A percentile compares a stretch with the other conserved stretches of the same genome.
Evolutionary conservation across 1,284 basidiomycete species (phyloP).

Genomic region (Cutaneotrichosporon arboriforme): DNA sequence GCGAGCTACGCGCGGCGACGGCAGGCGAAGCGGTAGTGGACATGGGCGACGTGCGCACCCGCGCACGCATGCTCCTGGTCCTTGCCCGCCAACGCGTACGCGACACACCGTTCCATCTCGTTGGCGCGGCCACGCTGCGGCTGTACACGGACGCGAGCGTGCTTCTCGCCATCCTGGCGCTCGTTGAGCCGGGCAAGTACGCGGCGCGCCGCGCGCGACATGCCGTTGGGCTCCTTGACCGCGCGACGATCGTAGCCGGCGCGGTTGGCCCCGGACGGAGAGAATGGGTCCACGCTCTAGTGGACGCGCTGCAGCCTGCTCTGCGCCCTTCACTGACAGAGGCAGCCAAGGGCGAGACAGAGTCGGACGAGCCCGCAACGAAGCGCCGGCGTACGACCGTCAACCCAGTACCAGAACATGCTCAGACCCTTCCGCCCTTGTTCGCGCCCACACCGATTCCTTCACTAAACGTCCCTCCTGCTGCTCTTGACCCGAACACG

Average conservation of each 20-base stretch:
- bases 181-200: constrained; percentile 5
- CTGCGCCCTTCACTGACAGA: background rate
- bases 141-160: constrained; percentile 50
- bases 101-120: constrained; percentile 45
- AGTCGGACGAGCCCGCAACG: background rate
- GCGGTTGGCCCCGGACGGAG: constrained; percentile 60
- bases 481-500: constrained; percentile 52
- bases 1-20: background rate
- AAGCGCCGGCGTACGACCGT: background rate
- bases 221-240: constrained; percentile 61
- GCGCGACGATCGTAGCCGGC: constrained; percentile 77
- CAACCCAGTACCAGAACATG: too few species aligned
- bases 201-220: background rate
- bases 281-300: constrained; percentile 59
- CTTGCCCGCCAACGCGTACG: constrained; percentile 49
- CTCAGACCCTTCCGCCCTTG: too few species aligned
- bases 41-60: background rate
- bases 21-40: background rate
- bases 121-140: constrained; percentile 45
- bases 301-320: constrained; percentile 40
- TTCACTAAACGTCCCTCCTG: constrained; percentile 46
- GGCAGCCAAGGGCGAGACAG: background rate
- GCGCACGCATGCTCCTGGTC: constrained; percentile 30
- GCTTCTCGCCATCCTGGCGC: constrained; percentile 22
- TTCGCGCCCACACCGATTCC: constrained; percentile 42